phyloP scores from a whole-genome alignment of 1,284 basidiomycete species.

The Sanghuangporus baumii region DNA sequence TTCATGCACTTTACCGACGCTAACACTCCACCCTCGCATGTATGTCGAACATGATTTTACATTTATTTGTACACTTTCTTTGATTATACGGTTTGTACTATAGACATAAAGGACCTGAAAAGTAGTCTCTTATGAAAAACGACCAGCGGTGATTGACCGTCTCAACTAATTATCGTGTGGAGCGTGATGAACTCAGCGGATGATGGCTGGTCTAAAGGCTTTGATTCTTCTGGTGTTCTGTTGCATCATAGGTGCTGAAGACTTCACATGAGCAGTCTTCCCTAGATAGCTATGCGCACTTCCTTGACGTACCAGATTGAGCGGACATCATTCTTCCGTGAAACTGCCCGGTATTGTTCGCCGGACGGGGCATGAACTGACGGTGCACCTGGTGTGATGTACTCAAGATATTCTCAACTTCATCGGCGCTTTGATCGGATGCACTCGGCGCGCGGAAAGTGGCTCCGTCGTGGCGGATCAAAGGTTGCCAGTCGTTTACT shows the following conservation, averaged over 20 bases:
- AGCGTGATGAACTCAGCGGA: not conserved
- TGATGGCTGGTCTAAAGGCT: conserved; percentile 9
- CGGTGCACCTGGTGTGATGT: conserved; percentile 20
- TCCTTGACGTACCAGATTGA: not conserved
- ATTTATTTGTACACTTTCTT: not conserved
- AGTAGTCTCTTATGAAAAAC: not conserved
- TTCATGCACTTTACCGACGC: not conserved
- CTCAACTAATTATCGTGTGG: no score
- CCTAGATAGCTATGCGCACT: not conserved
- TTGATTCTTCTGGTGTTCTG: conserved; percentile 4
- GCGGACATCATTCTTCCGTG: conserved; percentile 7
- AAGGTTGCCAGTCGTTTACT: conserved; percentile 13
- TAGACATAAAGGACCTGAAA: not conserved
- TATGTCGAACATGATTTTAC: not conserved
- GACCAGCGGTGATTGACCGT: no score
- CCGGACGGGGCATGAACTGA: conserved; percentile 11
- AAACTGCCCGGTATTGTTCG: conserved; percentile 5
- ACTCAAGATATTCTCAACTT: conserved; percentile 59
- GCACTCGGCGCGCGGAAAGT: conserved; percentile 24
- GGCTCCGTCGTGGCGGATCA: conserved; percentile 1
- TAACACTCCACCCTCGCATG: not conserved
- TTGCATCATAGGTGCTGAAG: not conserved
- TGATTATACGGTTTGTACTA: conserved; percentile 3
- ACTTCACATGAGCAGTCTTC: not conserved
- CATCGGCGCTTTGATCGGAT: conserved; percentile 58